Conservation (phyloP, 495 filamentous ascomycete species). For the Penicillium roqueforti region DNA sequence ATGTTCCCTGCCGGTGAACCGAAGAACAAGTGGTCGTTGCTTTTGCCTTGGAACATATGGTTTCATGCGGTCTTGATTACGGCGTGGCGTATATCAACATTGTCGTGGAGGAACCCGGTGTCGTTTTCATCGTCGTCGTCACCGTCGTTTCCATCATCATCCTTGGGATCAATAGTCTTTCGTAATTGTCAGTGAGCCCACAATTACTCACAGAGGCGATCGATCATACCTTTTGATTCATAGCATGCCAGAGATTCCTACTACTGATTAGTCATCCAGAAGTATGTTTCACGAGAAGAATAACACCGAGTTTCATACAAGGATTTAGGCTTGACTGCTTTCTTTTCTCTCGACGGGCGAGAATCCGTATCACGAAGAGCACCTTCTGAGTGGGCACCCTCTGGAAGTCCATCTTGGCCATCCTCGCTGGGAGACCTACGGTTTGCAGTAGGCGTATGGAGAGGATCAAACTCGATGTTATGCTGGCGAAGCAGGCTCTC, state of each 20-base stretch:
- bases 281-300: not conserved
- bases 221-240: not conserved
- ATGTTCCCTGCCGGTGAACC: not conserved
- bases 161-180: not conserved
- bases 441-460: not conserved
- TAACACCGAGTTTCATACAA: not conserved
- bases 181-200: not conserved
- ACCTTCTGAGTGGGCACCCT: not conserved
- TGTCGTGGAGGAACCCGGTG: not conserved
- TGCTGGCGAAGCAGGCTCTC: not conserved
- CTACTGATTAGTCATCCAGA: not conserved
- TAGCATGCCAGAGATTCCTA: not conserved
- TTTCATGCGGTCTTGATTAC: not conserved
- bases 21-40: conserved; percentile 12
- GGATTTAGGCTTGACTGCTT: not conserved
- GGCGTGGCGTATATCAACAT: not conserved
- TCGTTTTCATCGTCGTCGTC: not conserved
- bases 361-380: not conserved
- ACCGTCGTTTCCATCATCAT: not conserved
- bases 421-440: not conserved
- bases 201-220: not conserved
- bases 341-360: not conserved
- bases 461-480: not conserved
- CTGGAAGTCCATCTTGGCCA: not conserved
- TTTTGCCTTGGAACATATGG: not conserved